Percentiles rank a stretch among this genome's conserved stretches.
These are phyloP conservation scores for Penicillium brevicompactum DNA, from an alignment of 2,329 filamentous ascomycete genomes.

Conservation along the genomic window DNA sequence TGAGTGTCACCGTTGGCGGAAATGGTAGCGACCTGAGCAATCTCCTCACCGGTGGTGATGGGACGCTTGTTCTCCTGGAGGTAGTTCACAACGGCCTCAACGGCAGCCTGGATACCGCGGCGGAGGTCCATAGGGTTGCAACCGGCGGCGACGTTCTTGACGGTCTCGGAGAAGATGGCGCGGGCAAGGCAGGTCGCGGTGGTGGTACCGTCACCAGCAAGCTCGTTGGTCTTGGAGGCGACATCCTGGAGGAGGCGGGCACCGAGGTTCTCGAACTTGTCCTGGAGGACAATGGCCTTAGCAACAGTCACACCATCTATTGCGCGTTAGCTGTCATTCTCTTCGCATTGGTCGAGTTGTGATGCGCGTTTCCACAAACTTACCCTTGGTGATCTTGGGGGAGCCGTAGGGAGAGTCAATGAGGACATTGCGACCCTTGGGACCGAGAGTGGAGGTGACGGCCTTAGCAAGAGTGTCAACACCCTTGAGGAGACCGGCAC, in stretches of 20 bases:
- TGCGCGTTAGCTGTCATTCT: slow-evolving; percentile 14
- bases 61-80: slow-evolving; percentile 95
- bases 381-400: slow-evolving; percentile 99
- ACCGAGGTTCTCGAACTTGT: slow-evolving; percentile 99
- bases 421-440: slow-evolving; percentile 96
- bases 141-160: slow-evolving; percentile 98
- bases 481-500: slow-evolving; percentile 85
- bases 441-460: slow-evolving; percentile 92
- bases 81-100: slow-evolving; percentile 91
- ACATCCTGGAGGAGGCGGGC: slow-evolving; percentile 96
- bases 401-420: slow-evolving; percentile 99
- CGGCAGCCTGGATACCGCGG: slow-evolving; percentile 93
- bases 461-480: slow-evolving; percentile 96
- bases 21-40: slow-evolving; percentile 97
- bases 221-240: slow-evolving; percentile 98
- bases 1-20: slow-evolving; percentile 95
- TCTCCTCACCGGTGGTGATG: slow-evolving; percentile 95
- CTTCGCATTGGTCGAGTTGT: not conserved
- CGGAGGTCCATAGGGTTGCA: slow-evolving; percentile 99
- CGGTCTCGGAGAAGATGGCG: slow-evolving; percentile 98
- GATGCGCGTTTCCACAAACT: slow-evolving; percentile 28
- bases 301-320: slow-evolving; percentile 85
- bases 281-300: slow-evolving; percentile 87
- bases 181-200: slow-evolving; percentile 95
- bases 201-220: slow-evolving; percentile 97